phyloP scores from a whole-genome alignment of 768 basidiomycete genomes.

The Boletus sp. region DNA sequence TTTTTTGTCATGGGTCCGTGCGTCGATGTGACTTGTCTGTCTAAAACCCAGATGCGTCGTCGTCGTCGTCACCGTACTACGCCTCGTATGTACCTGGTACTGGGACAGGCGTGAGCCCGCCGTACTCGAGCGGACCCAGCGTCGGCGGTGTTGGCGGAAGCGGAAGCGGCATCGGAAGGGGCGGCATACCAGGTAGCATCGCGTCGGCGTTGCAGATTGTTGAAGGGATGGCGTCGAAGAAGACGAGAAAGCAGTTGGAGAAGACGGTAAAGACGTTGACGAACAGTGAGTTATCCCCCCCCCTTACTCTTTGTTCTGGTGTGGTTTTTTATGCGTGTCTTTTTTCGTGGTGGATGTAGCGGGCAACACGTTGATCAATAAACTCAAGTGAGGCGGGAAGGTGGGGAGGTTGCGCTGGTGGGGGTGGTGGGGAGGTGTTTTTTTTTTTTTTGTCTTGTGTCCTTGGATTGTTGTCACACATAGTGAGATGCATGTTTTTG shows the following conservation, averaged over 20 bases:
- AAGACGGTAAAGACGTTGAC: conserved; percentile 43
- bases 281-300: no score
- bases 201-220: conserved; percentile 44
- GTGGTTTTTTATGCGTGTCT: not conserved
- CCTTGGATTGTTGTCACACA: no score
- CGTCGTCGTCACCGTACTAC: conserved; percentile 2
- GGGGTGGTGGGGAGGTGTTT: not conserved
- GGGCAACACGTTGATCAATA: conserved; percentile 1
- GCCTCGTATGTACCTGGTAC: conserved; percentile 7
- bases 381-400: no score
- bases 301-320: no score
- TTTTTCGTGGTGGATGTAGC: not conserved
- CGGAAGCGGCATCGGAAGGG: not conserved
- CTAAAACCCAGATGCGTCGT: not conserved
- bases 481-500: no score
- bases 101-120: not conserved
- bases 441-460: not conserved
- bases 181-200: conserved; percentile 21
- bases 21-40: not conserved
- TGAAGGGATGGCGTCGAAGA: conserved; percentile 54
- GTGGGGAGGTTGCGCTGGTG: no score
- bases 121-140: not conserved
- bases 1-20: not conserved
- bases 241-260: conserved; percentile 48
- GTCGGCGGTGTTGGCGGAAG: not conserved